Base-by-base conservation (phyloP, 371 early-diverging fungal genomes). In the Mortierella sp. region DNA sequence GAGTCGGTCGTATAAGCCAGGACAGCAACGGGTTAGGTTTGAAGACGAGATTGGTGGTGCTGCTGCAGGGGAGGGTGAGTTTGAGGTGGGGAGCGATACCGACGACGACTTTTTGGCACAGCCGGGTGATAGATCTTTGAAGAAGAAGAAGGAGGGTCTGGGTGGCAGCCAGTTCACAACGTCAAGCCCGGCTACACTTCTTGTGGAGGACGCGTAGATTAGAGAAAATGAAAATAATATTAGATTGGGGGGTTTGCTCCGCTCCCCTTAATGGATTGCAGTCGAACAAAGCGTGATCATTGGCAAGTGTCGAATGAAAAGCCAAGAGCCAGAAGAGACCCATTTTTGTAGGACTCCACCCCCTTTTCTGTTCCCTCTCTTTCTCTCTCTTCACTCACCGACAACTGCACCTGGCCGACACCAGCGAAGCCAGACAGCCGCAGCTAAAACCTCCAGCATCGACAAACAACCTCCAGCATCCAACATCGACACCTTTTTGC, bases 21-120 rank as follows among this genome's bases (percentile, higher is more conserved):
- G 22, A 16, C 0, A 22, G 22, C 14, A n/a, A 53, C n/a, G 3
- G 22, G n/a, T n/a, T n/a, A n/a, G n/a, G n/a, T n/a, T n/a, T n/a
- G 53, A 53, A 22, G n/a, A 22, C 8, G 47, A 66, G 8, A 45
- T 1, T 19, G 31, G 22, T 26, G 31, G 13, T 14, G 34, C 31
- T 7, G 47, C 26, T 48, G 47, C 34, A 37, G 66, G 26, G 26
- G 29, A 31, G 16, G 26, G 43, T 10, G 61, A 37, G 26, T 48
- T 48, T 71, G 71, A 45, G 39, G 8, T 37, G 0, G 64, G 71
- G 19, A 64, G 64, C 41, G 71, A 64, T 48, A 71, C 71, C 5
- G 71, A 71, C 40, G 40, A 71, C n/a, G 71, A 64, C 26, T 71
- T 71, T 45, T n/a, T 64, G 26, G n/a, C 10, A 14, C 29, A 52